Evolutionary conservation across 305 asterid genomes (phyloP), one percentile per base, ranked within the genome.

Genomic region (Plantago lanceolata): DNA sequence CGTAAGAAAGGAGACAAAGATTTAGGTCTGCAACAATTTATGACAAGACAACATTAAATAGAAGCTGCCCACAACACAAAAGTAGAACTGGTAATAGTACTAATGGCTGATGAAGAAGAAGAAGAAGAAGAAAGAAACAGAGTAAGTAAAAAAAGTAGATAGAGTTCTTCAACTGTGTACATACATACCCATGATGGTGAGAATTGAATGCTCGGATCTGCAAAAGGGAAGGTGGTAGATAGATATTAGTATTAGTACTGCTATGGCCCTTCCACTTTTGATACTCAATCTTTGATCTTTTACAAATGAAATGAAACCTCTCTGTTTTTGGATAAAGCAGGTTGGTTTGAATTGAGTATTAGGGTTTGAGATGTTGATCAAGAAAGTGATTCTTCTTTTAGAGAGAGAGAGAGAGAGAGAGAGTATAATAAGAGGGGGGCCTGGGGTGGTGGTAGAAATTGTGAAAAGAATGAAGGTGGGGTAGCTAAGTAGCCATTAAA

Each of bases 121-220:
- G 4, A 19, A 54, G 21, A 54, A 52, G n/a, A n/a, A 21, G 19
- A 52, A 3, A 54, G 60, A 28, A 55, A 55, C 43, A 26, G 60
- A 55, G 45, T 55, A 37, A 55, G n/a, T n/a, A 20, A 37, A 18
- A 18, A 51, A 51, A 54, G 60, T 26, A 26, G 17, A 33, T 33
- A 33, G 8, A 33, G 45, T 40, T 40, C 15, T 40, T 11, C 6
- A 40, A 40, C 3, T 40, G 9, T 11, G 20, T 20, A 19, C 5
- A 11, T 21, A 54, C 13, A 3, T 14, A 54, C 59, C 59, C 59
- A 55, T 55, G 60, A 55, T 55, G 60, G 6, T 21, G 59, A 28
- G 59, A 28, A 55, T 55, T 55, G 15, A 55, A 26, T 55, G 60
- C 20, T 55, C 20, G 19, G 60, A 55, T 55, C 60, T 55, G 60